phyloP scores from a whole-genome alignment of 192 early-diverging fungal species.

The Pecoramyces ruminantium region DNA sequence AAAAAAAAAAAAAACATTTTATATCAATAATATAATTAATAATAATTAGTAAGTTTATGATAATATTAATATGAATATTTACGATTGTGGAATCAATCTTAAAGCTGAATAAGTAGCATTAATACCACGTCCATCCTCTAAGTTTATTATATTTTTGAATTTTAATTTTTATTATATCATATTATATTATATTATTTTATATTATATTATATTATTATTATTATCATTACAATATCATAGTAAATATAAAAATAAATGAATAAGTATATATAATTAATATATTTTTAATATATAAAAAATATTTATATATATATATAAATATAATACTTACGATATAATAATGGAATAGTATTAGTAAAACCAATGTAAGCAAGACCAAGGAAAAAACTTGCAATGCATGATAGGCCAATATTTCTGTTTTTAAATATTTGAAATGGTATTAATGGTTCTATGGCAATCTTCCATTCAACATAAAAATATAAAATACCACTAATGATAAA shows the following conservation, averaged over 20 bases:
- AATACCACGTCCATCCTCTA: not conserved
- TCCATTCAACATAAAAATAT: constrained; percentile 47
- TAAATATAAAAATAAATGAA: too few species aligned
- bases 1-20: too few species aligned
- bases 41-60: too few species aligned
- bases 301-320: not conserved
- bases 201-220: too few species aligned
- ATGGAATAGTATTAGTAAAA: not conserved
- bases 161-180: too few species aligned
- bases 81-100: not conserved
- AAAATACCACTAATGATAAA: constrained; percentile 26
- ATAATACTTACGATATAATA: not conserved
- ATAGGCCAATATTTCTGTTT: not conserved
- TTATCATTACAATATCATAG: too few species aligned
- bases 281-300: not conserved
- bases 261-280: too few species aligned
- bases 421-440: not conserved
- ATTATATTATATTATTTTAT: too few species aligned
- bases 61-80: not conserved
- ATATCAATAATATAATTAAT: too few species aligned
- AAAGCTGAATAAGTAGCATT: not conserved
- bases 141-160: too few species aligned
- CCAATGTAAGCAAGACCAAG: not conserved
- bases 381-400: not conserved
- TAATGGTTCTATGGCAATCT: constrained; percentile 46